phyloP scores from a whole-genome alignment of 352 stramenopile species.

The Blastocystis hominis region DNA sequence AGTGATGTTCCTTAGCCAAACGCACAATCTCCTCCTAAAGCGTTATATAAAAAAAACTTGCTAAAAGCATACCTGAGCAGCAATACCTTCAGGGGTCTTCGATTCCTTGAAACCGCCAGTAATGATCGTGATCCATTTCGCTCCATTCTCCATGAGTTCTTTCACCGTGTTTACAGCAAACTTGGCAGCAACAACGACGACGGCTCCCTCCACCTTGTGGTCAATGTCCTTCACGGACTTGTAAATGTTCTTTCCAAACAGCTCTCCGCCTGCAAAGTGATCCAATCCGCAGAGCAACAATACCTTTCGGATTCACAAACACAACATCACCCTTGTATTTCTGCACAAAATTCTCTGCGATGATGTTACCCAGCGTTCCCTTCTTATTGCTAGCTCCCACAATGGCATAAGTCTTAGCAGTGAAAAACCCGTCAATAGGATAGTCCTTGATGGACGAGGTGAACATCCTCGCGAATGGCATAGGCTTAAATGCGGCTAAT shows the following conservation, averaged over 20 bases:
- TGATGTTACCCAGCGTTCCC: constrained; percentile 5
- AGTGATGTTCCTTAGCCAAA: constrained; percentile 8
- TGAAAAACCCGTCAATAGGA: constrained; percentile 46
- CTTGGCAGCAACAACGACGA: constrained; percentile 29
- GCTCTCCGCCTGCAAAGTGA: background rate
- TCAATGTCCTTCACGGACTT: constrained; percentile 1
- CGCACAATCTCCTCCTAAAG: constrained; percentile 29
- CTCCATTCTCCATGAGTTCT: constrained; percentile 28
- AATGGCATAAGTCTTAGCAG: constrained; percentile 26
- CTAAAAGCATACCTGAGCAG: background rate
- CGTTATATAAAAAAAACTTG: background rate
- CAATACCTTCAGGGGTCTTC: constrained; percentile 1
- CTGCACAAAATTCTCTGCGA: constrained; percentile 9
- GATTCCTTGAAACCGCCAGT: constrained; percentile 36
- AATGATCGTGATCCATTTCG: constrained; percentile 22
- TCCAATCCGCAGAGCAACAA: background rate
- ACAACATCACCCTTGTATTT: constrained; percentile 19
- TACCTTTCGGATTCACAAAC: constrained; percentile 46
- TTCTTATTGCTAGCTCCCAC: constrained; percentile 3
- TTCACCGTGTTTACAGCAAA: constrained; percentile 1
- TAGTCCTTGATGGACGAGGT: background rate
- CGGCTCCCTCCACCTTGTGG: constrained; percentile 3
- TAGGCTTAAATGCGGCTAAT: background rate
- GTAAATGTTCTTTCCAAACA: constrained; percentile 10
- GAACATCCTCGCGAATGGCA: background rate